Evolutionary conservation across 164 flowering plant species (phyloP), one percentile per base, ranked within the genome.

Genomic region (Dillenia suffruticosa): DNA sequence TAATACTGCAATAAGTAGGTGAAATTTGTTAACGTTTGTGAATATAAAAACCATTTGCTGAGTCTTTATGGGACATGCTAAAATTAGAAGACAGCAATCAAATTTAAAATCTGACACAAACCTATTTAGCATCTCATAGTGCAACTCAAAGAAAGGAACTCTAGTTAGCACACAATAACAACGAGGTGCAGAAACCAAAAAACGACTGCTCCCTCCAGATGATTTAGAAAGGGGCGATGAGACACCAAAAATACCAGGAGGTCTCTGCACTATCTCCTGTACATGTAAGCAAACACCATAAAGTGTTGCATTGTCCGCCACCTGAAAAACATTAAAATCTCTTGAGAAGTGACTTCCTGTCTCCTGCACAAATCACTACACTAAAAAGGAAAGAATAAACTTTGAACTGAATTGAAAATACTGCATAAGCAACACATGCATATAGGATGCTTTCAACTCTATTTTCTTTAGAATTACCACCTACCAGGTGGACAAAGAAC

Each of bases 121-220:
- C 98, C 98, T 90, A 83, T 94, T 87, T 68, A 94, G 67, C 89
- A 91, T 87, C 84, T 89, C 95, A 71, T 75, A 91, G 75, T 94
- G 98, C 61, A 94, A 77, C 76, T 89, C 92, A 66, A 94, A 94
- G 71, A 94, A 91, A 62, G 98, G 98, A 71, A 86, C 82, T 74
- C 84, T 88, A 9, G 98, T 87, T 45, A 94, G 81, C 65, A 94
- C 12, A 67, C 98, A 94, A 63, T 90, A 94, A 74, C 98, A 94
- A 55, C 98, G 95, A 73, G 95, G 96, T 43, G 98, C 98, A 63
- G 96, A 80, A 65, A 87, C 89, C 79, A 94, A 74, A 81, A 83
- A 89, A 40, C 83, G 84, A 71, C 82, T 76, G 70, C 73, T 49
- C 59, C 80, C 70, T 52, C 76, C 67, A 65, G 83, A 66, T 62